phyloP scores from a whole-genome alignment of 2,329 filamentous ascomycete species.

The Phaeomoniella chlamydospora region DNA sequence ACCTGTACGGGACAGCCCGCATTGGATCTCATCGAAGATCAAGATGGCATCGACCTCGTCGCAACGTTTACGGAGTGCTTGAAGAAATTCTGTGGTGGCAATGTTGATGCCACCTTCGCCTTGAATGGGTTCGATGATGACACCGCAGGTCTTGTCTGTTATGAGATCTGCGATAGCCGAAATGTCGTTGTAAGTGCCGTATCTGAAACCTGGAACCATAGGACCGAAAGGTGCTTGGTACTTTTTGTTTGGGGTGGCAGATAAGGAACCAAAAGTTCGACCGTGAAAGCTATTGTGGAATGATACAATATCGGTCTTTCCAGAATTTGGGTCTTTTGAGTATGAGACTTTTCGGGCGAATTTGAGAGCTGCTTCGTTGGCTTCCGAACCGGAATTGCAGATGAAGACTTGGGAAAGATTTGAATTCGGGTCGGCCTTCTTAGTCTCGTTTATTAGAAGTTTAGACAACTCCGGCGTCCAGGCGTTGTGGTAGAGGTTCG shows the following conservation, averaged over 20 bases:
- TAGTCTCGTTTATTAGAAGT: conserved; percentile 67
- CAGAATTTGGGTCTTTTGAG: conserved; percentile 51
- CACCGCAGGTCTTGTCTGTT: conserved; percentile 76
- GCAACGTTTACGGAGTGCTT: conserved; percentile 70
- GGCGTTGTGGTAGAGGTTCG: conserved; percentile 92
- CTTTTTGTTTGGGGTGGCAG: conserved; percentile 95
- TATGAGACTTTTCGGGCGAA: conserved; percentile 89
- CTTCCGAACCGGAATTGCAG: conserved; percentile 92
- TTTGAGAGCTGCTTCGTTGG: conserved; percentile 95
- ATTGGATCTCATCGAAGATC: conserved; percentile 96
- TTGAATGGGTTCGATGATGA: conserved; percentile 94
- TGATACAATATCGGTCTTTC: conserved; percentile 73
- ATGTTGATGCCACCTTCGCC: conserved; percentile 88
- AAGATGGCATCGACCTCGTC: conserved; percentile 76
- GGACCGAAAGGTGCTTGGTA: conserved; percentile 92
- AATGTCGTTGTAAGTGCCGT: conserved; percentile 76
- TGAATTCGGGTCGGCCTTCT: conserved; percentile 42
- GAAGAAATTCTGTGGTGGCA: conserved; percentile 68
- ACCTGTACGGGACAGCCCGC: conserved; percentile 77
- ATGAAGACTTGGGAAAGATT: conserved; percentile 58
- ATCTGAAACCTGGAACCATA: conserved; percentile 86
- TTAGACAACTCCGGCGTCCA: conserved; percentile 87
- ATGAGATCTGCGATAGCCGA: conserved; percentile 57
- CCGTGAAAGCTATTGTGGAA: conserved; percentile 92
- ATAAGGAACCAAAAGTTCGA: conserved; percentile 85